Conservation (phyloP, 2,329 filamentous ascomycete species). For the Xylogone sp. region DNA sequence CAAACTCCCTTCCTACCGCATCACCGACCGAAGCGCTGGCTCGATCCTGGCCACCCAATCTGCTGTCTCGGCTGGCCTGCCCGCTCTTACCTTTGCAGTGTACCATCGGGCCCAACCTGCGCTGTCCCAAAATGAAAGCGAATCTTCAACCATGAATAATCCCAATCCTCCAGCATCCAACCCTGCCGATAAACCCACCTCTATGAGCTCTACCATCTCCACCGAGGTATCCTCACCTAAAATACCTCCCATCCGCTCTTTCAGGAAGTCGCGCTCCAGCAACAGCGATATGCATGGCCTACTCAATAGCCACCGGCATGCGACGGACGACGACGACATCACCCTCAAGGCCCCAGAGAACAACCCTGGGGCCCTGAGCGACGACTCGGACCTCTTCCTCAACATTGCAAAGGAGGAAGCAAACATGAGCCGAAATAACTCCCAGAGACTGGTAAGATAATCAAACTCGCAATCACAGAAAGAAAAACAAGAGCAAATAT, state of each 20-base stretch:
- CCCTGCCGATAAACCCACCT: neutral
- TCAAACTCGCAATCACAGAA: neutral
- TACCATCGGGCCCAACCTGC: neutral
- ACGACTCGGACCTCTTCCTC: constrained; percentile 28
- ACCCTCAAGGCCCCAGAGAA: constrained; percentile 23
- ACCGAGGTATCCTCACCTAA: constrained; percentile 6
- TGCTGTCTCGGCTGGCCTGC: neutral
- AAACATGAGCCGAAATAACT: neutral
- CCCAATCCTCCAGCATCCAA: neutral
- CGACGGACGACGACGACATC: constrained; percentile 17
- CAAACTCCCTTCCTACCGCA: constrained; percentile 10
- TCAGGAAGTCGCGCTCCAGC: constrained; percentile 21
- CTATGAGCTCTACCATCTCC: neutral
- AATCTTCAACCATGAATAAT: neutral
- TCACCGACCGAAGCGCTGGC: constrained; percentile 1
- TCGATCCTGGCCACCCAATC: neutral
- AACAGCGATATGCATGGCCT: constrained; percentile 19
- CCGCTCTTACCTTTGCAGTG: neutral
- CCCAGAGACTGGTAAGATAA: neutral
- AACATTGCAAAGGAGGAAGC: constrained; percentile 26
- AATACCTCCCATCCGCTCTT: constrained; percentile 23
- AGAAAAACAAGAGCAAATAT: too few species aligned
- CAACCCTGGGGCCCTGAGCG: constrained; percentile 27
- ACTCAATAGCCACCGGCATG: constrained; percentile 11
- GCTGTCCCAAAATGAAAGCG: neutral